Base-by-base conservation (phyloP, 805 yeast genomes). In the Candida caryicola region DNA sequence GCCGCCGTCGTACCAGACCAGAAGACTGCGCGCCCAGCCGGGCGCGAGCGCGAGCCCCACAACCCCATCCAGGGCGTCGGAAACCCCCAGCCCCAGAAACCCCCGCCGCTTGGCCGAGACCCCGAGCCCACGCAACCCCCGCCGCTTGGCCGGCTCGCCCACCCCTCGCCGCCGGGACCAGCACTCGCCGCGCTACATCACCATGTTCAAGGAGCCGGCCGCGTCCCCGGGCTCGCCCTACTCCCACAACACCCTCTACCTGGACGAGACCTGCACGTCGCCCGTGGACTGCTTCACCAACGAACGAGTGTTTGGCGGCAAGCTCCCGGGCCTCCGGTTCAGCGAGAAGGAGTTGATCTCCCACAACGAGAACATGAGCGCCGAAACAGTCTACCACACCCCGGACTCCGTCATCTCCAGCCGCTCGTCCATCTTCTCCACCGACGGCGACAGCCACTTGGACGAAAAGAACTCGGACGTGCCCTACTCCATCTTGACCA, bases 401-500 rank as follows among this genome's bases (percentile, higher is more conserved):
- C 21, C 17, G n/a, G 14, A 32, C 18, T 14, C 19, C 0, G 15
- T 23, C 13, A 28, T 16, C 4, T 14, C 23, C 23, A 26, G 26
- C 15, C 27, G 23, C 9, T 23, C 29, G 8, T 18, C 15, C 17
- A 28, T 15, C 17, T 28, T 28, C 31, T 28, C 31, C 4, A 14
- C 18, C 5, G 31, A n/a, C 15, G 14, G 14, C 18, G 31, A 28
- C 17, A 28, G 18, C 17, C n/a, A 7, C 5, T n/a, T 28, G 18
- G 33, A 17, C 6, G 23, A 30, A 16, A n/a, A n/a, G 7, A 7
- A 6, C 21, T 6, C n/a, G 5, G 40, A 30, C n/a, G 23, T 35
- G 4, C 61, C 78, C 1, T 68, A 71, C 46, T 66, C 84, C 0
- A 69, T 80, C 5, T 63, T 77, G 26, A 60, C 66, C 0, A 40